Conservation (phyloP, 371 early-diverging fungal species). For the Mucor velutinosus region DNA sequence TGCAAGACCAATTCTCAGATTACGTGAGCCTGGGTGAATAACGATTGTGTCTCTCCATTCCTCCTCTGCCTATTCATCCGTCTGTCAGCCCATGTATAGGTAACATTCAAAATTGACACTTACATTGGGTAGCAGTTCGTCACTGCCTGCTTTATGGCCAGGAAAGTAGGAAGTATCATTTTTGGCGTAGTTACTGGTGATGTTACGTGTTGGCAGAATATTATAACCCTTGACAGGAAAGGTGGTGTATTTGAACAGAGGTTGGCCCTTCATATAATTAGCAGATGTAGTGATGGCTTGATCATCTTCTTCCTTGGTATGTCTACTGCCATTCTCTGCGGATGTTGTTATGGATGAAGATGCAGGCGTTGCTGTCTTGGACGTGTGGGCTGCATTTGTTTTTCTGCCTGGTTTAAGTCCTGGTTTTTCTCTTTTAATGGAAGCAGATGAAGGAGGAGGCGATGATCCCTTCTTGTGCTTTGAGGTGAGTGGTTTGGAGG, state of each 20-base stretch:
- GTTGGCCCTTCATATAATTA: conserved; percentile 17
- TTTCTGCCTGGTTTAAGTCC: background rate
- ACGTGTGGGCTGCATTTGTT: background rate
- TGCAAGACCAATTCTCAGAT: conserved; percentile 77
- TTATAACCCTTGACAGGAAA: conserved; percentile 53
- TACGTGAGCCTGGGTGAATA: conserved; percentile 87
- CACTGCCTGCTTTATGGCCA: conserved; percentile 42
- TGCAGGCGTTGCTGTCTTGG: background rate
- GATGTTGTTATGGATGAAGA: background rate
- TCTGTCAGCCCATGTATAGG: background rate
- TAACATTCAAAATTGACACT: conserved; percentile 5
- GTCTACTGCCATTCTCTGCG: background rate
- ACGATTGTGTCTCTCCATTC: conserved; percentile 70
- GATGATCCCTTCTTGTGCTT: conserved; percentile 2
- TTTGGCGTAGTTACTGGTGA: conserved; percentile 43
- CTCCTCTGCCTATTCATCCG: conserved; percentile 36
- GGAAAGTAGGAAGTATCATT: conserved; percentile 42
- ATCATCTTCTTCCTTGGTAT: background rate
- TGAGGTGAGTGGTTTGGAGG: background rate
- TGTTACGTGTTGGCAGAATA: conserved; percentile 54
- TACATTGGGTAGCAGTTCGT: conserved; percentile 43
- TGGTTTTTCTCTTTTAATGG: background rate
- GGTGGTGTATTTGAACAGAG: conserved; percentile 49
- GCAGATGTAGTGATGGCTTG: background rate
- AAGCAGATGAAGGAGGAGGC: background rate